Evolutionary conservation across 2,329 filamentous ascomycete species (phyloP).

Genomic region (Neocucurbitaria cava): DNA sequence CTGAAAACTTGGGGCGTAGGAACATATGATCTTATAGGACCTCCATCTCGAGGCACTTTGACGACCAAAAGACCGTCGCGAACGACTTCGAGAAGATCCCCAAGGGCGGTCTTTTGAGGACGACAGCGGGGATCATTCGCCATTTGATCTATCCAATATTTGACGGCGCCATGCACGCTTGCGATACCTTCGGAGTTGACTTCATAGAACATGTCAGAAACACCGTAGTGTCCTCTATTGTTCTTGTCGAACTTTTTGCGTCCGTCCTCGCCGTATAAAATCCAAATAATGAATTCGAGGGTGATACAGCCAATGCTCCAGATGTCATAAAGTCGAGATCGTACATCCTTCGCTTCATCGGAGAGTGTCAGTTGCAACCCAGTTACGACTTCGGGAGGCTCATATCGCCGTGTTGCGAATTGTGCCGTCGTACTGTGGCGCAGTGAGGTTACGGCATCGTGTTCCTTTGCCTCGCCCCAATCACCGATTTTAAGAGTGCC

Average conservation of each 20-base stretch:
- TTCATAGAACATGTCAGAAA: background rate
- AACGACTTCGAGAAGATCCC: slow-evolving; percentile 12
- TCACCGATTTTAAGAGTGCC: slow-evolving; percentile 25
- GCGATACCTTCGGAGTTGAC: background rate
- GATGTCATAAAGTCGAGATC: slow-evolving; percentile 30
- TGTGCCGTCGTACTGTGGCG: slow-evolving; percentile 9
- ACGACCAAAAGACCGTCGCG: slow-evolving; percentile 8
- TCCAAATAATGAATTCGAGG: slow-evolving; percentile 30
- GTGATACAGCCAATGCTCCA: slow-evolving; percentile 35
- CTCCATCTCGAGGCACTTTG: background rate
- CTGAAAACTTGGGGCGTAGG: no score
- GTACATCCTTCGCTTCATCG: background rate
- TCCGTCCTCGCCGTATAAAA: slow-evolving; percentile 18
- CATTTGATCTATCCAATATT: slow-evolving; percentile 9
- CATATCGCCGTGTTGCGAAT: slow-evolving; percentile 22
- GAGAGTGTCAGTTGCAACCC: background rate
- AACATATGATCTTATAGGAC: no score
- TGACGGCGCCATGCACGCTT: background rate
- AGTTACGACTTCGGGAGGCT: slow-evolving; percentile 19
- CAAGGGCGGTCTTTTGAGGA: slow-evolving; percentile 2
- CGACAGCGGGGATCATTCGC: slow-evolving; percentile 1
- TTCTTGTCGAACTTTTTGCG: slow-evolving; percentile 1
- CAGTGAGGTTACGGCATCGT: background rate
- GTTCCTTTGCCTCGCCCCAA: slow-evolving; percentile 19
- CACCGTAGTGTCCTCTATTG: background rate